Conservation (phyloP, 257 asterid species). For the Rhazya stricta region DNA sequence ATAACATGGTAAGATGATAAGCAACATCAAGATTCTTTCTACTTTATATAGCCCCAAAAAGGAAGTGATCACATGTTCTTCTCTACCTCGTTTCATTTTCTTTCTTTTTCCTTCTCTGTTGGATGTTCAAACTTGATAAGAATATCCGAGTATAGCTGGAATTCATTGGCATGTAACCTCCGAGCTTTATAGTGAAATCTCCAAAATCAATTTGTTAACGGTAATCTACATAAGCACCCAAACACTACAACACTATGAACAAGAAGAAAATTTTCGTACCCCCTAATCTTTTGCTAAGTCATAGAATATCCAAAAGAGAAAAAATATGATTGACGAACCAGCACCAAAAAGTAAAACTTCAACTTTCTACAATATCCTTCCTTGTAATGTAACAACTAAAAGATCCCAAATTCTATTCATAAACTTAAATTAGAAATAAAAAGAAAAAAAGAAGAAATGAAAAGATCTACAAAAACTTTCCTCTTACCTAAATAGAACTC, state of each 20-base stretch:
- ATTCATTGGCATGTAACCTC: background rate
- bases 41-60: background rate
- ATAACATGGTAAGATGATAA: background rate
- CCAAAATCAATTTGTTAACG: background rate
- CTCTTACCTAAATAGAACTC: background rate
- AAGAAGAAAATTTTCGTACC: background rate
- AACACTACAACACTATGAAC: background rate
- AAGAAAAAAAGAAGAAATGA: background rate
- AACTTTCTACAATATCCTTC: background rate
- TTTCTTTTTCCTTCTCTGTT: background rate
- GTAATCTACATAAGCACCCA: background rate
- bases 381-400: background rate
- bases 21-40: background rate
- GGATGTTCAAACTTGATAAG: background rate
- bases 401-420: background rate
- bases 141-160: background rate
- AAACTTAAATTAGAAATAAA: too few relatives aligned
- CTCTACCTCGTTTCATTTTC: background rate
- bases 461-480: background rate
- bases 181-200: background rate
- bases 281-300: background rate
- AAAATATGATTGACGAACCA: background rate
- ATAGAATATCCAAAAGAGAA: background rate
- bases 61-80: too few relatives aligned
- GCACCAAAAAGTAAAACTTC: background rate